Conservation (phyloP, 2,329 filamentous ascomycete genomes). For the Fonsecaea erecta region DNA sequence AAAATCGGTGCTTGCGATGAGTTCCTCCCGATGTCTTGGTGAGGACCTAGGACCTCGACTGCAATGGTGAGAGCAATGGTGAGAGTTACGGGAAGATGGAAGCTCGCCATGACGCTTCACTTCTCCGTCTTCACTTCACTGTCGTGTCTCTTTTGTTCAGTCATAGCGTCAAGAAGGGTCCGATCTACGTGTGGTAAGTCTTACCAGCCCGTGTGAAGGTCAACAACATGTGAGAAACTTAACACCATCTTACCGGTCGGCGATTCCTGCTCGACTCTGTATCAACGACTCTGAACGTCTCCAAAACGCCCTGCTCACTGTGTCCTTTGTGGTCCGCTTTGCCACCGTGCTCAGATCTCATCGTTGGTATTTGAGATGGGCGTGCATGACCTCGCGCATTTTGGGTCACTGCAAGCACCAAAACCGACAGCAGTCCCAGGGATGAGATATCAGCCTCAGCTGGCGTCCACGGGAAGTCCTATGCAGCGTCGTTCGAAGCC, state of each 20-base stretch:
- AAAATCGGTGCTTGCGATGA: neutral
- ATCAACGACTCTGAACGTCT: neutral
- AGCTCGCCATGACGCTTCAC: neutral
- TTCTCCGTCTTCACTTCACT: neutral
- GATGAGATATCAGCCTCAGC: neutral
- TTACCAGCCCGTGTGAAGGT: neutral
- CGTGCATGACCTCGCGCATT: neutral
- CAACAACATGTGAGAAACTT: neutral
- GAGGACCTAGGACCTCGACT: neutral
- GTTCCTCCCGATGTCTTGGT: neutral
- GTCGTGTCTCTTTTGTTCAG: neutral
- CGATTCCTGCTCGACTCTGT: neutral
- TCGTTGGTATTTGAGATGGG: neutral
- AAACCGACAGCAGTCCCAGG: neutral
- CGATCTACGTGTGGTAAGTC: neutral
- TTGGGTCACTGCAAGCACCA: neutral
- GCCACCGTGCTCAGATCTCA: neutral
- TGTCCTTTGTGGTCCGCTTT: neutral
- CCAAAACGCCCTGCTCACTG: neutral
- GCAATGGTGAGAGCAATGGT: neutral
- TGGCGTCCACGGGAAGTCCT: neutral
- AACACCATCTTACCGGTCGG: neutral
- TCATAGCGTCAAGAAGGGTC: neutral
- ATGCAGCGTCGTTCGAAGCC: neutral
- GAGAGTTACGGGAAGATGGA: no score